Evolutionary conservation across 2,329 filamentous ascomycete species (phyloP), one percentile per base, ranked within the genome.

Genomic region (Ophiostoma ulmi): DNA sequence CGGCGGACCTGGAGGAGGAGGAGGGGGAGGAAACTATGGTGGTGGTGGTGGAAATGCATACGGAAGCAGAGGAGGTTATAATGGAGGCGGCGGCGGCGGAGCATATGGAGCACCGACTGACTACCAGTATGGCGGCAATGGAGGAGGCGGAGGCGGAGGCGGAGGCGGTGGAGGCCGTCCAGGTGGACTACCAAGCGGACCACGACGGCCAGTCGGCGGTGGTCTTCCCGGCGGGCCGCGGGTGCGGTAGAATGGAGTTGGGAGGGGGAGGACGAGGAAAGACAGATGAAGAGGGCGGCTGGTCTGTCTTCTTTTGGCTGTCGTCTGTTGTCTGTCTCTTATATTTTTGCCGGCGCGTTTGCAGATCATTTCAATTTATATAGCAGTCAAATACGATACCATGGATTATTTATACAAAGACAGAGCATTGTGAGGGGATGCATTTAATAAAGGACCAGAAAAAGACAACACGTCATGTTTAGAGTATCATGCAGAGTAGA

Each of bases 191-290:
- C 80, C 81, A 10, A 80, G 75, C 58, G 77, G 76, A 2, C 78
- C 78, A 17, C 74, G 75, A 14, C 70, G 72, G 13, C 69, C 70
- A 1, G 38, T 31, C 1, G 69, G 61, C 67, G 81, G 77, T 71
- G 83, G 84, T 8, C 74, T 85, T 63, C 80, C 81, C 17, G 80
- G 76, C 67, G 77, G 77, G 3, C 78, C 78, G 1, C 74, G 81
- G 69, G 83, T 81, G 80, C 78, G 82, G 76, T 83, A 77, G 48
- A 26, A n/a, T 17, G n/a, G 20, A 14, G 61, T 14, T n/a, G 17
- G 31, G 22, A 7, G 11, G 31, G 2, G 36, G 63, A 39, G 17
- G 1, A 26, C 3, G 3, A 31, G 11, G 7, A 13, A n/a, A 38
- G 7, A 41, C 22, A n/a, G 36, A 8, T 35, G 7, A 66, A 55